Evolutionary conservation across 2,329 filamentous ascomycete genomes (phyloP).

Genomic region (Alternaria sp.): DNA sequence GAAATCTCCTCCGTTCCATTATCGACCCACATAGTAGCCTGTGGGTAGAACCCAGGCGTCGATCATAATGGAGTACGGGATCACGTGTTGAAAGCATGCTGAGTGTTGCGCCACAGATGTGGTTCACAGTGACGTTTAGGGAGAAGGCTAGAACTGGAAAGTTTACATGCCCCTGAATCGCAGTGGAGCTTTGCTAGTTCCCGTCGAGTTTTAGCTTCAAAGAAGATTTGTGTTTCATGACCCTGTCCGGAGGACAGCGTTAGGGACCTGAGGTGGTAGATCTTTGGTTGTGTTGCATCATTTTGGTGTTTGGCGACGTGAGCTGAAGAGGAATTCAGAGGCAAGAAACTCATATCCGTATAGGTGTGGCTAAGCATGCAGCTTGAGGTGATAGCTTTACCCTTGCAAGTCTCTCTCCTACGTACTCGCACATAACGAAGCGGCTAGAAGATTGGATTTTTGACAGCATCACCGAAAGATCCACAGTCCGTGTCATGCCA

Average conservation of each 20-base stretch:
- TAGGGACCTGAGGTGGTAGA: neutral
- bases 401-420: conserved; percentile 4
- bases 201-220: conserved; percentile 4
- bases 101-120: conserved; percentile 17
- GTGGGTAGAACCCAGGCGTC: conserved; percentile 12
- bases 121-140: conserved; percentile 12
- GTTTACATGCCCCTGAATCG: conserved; percentile 4
- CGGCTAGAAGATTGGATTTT: conserved; percentile 4
- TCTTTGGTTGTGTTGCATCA: conserved; percentile 6
- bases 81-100: conserved; percentile 9
- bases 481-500: conserved; percentile 1
- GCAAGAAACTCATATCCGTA: conserved; percentile 3
- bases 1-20: conserved; percentile 10
- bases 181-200: conserved; percentile 8
- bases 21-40: conserved; percentile 13
- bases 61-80: conserved; percentile 11
- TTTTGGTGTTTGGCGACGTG: neutral
- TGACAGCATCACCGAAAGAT: conserved; percentile 11
- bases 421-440: conserved; percentile 7
- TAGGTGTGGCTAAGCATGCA: neutral
- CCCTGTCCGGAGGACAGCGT: neutral
- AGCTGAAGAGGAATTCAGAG: neutral
- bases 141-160: conserved; percentile 11
- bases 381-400: neutral
- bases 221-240: conserved; percentile 2